Percentiles rank a stretch among this genome's conserved stretches.
phyloP scores from a whole-genome alignment of 2,329 filamentous ascomycete species.

The Pseudogymnoascus sp. region DNA sequence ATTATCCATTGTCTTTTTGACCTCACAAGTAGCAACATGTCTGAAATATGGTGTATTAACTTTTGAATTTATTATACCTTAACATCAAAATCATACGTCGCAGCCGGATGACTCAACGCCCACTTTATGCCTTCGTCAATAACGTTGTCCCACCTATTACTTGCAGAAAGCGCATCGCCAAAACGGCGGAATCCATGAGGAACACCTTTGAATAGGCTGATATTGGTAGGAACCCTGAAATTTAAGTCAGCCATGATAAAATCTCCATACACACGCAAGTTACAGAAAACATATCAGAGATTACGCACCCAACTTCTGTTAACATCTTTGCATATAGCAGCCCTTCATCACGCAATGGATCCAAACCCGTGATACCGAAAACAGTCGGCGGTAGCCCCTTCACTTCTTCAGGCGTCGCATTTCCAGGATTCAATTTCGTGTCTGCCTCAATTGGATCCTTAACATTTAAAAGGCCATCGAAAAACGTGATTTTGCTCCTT shows the following conservation, averaged over 20 bases:
- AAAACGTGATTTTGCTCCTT: conserved; percentile 27
- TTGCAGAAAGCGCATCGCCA: conserved; percentile 32
- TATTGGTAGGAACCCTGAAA: conserved; percentile 38
- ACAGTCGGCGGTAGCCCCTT: conserved; percentile 36
- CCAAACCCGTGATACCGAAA: conserved; percentile 38
- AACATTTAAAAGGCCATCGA: conserved; percentile 15
- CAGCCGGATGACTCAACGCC: conserved; percentile 30
- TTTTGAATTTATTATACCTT: neutral
- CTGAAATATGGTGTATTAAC: neutral
- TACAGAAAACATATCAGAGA: neutral
- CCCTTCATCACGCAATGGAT: conserved; percentile 42
- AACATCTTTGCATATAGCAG: conserved; percentile 38
- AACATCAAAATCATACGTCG: conserved; percentile 19
- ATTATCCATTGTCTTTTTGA: neutral
- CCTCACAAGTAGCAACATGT: neutral
- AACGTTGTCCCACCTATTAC: conserved; percentile 35
- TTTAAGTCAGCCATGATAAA: neutral
- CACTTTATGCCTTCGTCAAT: conserved; percentile 37
- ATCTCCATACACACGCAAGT: neutral
- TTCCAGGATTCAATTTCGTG: conserved; percentile 29
- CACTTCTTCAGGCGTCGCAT: conserved; percentile 30
- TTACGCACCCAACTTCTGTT: conserved; percentile 34
- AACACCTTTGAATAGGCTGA: conserved; percentile 42
- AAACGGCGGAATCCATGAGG: conserved; percentile 43
- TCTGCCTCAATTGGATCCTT: conserved; percentile 25